Percentiles rank a stretch among this genome's conserved stretches.
phyloP scores from a whole-genome alignment of 768 basidiomycete species.

The Gyrodon lividus region DNA sequence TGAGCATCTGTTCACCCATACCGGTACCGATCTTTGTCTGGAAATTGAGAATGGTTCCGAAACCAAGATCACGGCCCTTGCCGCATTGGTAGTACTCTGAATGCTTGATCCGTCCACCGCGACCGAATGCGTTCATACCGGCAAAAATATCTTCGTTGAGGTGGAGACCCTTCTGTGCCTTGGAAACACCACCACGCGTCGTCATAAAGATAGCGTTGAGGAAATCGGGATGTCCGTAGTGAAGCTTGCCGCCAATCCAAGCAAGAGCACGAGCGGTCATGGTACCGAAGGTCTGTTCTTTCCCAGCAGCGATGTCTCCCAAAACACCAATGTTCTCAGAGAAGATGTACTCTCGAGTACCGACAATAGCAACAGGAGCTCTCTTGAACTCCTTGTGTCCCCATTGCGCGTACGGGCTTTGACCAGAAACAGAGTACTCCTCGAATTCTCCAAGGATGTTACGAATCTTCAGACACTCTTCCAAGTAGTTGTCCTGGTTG shows the following conservation, averaged over 20 bases:
- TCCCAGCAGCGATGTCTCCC: slow-evolving; percentile 98
- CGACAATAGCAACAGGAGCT: slow-evolving; percentile 93
- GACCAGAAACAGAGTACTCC: slow-evolving; percentile 84
- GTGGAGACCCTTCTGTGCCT: slow-evolving; percentile 98
- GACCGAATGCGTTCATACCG: slow-evolving; percentile 98
- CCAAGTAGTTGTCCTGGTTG: slow-evolving; percentile 99
- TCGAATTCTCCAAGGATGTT: slow-evolving; percentile 98
- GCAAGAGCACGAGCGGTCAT: slow-evolving; percentile 93
- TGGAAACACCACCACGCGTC: slow-evolving; percentile 97
- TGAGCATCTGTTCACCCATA: slow-evolving; percentile 99
- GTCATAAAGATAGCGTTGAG: slow-evolving; percentile 97
- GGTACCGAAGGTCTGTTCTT: slow-evolving; percentile 99
- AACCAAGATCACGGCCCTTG: slow-evolving; percentile 98
- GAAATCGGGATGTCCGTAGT: slow-evolving; percentile 99
- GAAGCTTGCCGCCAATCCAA: slow-evolving; percentile 97
- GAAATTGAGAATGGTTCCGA: slow-evolving; percentile 99
- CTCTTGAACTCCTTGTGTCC: slow-evolving; percentile 91
- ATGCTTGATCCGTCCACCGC: slow-evolving; percentile 98
- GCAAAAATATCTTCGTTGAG: slow-evolving; percentile 99
- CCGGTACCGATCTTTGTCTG: slow-evolving; percentile 99
- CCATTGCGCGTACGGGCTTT: slow-evolving; percentile 96
- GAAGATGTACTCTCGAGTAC: slow-evolving; percentile 99
- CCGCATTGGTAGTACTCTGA: slow-evolving; percentile 99
- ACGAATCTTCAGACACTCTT: slow-evolving; percentile 98
- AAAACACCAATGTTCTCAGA: slow-evolving; percentile 99